Evolutionary conservation across 2,329 filamentous ascomycete genomes (phyloP).

Genomic region (Trichoderma lentiforme): DNA sequence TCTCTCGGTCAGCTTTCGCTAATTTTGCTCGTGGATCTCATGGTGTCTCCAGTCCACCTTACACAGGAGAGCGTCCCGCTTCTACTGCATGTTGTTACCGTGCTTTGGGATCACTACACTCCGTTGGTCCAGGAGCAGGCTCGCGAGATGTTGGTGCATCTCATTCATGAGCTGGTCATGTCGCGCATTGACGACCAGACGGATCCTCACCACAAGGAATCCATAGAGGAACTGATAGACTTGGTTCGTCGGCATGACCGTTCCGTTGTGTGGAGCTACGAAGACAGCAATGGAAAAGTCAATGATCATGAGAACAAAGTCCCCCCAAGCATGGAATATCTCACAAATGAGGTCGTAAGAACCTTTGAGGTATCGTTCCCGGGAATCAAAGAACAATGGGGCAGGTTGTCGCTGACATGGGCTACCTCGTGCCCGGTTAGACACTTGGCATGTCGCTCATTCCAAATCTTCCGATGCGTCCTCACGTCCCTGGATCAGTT

Average conservation of each 20-base stretch:
- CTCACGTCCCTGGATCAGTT: slow-evolving; percentile 83
- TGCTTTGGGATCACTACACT: slow-evolving; percentile 97
- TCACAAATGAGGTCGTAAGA: slow-evolving; percentile 76
- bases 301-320: slow-evolving; percentile 75
- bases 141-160: slow-evolving; percentile 93
- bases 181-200: slow-evolving; percentile 68
- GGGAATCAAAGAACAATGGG: slow-evolving; percentile 87
- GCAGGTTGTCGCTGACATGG: slow-evolving; percentile 85
- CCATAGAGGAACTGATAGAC: slow-evolving; percentile 85
- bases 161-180: slow-evolving; percentile 94
- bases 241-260: slow-evolving; percentile 79
- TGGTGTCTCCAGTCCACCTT: slow-evolving; percentile 86
- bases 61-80: slow-evolving; percentile 76
- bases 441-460: slow-evolving; percentile 92
- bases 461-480: slow-evolving; percentile 95
- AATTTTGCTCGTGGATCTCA: slow-evolving; percentile 90
- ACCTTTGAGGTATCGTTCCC: slow-evolving; percentile 84
- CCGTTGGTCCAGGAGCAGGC: slow-evolving; percentile 94
- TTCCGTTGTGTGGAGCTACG: slow-evolving; percentile 88
- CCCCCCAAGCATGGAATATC: slow-evolving; percentile 79
- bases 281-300: slow-evolving; percentile 80
- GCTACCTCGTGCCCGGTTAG: slow-evolving; percentile 94
- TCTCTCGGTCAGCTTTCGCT: slow-evolving; percentile 90
- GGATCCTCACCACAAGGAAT: slow-evolving; percentile 60
- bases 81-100: slow-evolving; percentile 83